Evolutionary conservation across 805 yeast species (phyloP).

Genomic region (Debaryomyces hansenii): DNA sequence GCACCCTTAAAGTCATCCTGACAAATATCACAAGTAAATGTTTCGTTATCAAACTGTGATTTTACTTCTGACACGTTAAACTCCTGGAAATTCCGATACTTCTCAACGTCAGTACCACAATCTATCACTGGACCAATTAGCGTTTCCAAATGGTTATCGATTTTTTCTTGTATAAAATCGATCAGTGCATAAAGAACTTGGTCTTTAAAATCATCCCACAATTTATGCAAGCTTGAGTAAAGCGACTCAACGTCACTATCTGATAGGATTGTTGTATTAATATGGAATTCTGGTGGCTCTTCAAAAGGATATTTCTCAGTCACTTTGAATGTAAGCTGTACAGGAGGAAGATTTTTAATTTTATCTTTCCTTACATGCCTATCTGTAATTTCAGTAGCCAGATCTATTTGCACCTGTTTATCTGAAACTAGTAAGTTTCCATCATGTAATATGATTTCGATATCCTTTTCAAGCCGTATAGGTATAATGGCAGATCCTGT

Average conservation of each 20-base stretch:
- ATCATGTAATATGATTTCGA: constrained; percentile 10
- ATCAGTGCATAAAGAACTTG: constrained; percentile 43
- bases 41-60: constrained; percentile 28
- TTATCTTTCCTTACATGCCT: background rate
- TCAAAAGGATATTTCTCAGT: constrained; percentile 37
- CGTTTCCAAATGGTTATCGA: constrained; percentile 14
- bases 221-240: constrained; percentile 13
- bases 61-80: constrained; percentile 19
- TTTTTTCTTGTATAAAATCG: constrained; percentile 33
- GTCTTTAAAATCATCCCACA: constrained; percentile 38
- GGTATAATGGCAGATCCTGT: constrained; percentile 29
- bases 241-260: constrained; percentile 13
- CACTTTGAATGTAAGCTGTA: constrained; percentile 26
- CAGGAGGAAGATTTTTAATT: constrained; percentile 29
- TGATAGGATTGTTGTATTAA: constrained; percentile 33
- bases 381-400: background rate
- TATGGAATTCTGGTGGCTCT: constrained; percentile 20
- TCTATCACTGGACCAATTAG: constrained; percentile 5
- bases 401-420: background rate
- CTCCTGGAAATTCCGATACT: constrained; percentile 14
- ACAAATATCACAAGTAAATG: constrained; percentile 59
- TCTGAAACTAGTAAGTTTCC: background rate
- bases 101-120: constrained; percentile 8
- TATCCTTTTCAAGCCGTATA: constrained; percentile 16
- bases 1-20: constrained; percentile 49